Evolutionary conservation across 75 land plant genomes (phyloP).

Genomic region (Picea sitchensis): DNA sequence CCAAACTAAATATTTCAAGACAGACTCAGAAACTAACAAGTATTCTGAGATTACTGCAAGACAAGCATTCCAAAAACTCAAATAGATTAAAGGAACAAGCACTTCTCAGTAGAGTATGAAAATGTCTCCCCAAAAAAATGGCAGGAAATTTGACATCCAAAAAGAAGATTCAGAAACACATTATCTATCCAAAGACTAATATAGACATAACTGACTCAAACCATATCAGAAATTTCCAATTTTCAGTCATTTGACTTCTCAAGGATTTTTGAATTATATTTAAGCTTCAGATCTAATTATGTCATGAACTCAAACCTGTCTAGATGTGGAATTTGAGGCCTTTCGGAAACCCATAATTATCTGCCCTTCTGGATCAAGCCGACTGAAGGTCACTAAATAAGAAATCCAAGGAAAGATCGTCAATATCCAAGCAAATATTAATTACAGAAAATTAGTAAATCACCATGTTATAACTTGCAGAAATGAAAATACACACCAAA

Average conservation of each 20-base stretch:
- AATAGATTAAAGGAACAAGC: not conserved
- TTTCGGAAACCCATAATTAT: constrained; percentile 47
- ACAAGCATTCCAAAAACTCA: not conserved
- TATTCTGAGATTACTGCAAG: not conserved
- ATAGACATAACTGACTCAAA: not conserved
- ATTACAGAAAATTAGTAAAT: not conserved
- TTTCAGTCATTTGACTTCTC: not conserved
- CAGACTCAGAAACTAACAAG: not conserved
- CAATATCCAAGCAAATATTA: not conserved
- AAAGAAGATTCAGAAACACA: not conserved
- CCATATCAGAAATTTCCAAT: not conserved
- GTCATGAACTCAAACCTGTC: constrained; percentile 22
- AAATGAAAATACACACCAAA: not conserved
- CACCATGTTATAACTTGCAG: not conserved
- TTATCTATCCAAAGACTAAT: not conserved
- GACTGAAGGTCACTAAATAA: constrained; percentile 34
- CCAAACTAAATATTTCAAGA: not conserved
- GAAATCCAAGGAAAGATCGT: constrained; percentile 10
- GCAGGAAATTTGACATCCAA: not conserved
- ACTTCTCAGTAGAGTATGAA: not conserved
- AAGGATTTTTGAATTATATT: not conserved
- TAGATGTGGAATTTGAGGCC: constrained; percentile 27
- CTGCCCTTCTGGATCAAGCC: constrained; percentile 45
- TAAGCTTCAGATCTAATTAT: not conserved
- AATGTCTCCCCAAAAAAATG: not conserved